Base-by-base conservation (phyloP, 2,329 filamentous ascomycete genomes). In the Ophiocordyceps robertsii region DNA sequence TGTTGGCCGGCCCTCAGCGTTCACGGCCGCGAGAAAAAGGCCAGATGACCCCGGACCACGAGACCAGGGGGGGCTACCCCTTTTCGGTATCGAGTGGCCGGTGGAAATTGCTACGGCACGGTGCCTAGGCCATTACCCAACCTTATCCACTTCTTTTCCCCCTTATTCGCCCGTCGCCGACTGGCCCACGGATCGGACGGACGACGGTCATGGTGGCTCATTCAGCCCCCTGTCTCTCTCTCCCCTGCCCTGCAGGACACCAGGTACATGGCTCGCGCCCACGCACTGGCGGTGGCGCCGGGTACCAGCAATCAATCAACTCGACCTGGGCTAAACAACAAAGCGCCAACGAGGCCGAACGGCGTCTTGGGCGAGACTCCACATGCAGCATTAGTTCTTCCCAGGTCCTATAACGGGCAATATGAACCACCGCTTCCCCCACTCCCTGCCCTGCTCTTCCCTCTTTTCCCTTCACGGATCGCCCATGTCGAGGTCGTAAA, bases 401-500 rank as follows among this genome's bases (percentile, higher is more conserved):
- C n/a, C 6, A 27, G 24, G 6, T 6, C 24, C 24, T 27, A 27
- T 27, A 27, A 27, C 7, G 24, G 24, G 6, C 24, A 27, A 27
- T 27, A 27, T 27, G 19, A 19, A 19, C 19, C 24, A 64, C 64
- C 3, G 63, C 64, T 63, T 62, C 57, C 56, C 58, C 56, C 54
- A 11, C 14, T n/a, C 4, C 3, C 7, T 33, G 7, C 31, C n/a
- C 13, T 57, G 55, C 7, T 17, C 21, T 51, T 55, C 48, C n/a
- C 53, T 56, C 52, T 52, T 55, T 54, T 60, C 55, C 19, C 52
- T 58, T 6, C 56, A 66, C 65, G 64, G 60, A 63, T 60, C 58
- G 58, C 60, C 61, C 59, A 67, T 59, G 63, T 70, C 69, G 56
- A 61, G 65, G 68, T 69, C 66, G 65, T 68, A 67, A 64, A 68